Evolutionary conservation across 2,329 filamentous ascomycete genomes (phyloP), one percentile per base, ranked within the genome.

Genomic region (Colletotrichum liriopes): DNA sequence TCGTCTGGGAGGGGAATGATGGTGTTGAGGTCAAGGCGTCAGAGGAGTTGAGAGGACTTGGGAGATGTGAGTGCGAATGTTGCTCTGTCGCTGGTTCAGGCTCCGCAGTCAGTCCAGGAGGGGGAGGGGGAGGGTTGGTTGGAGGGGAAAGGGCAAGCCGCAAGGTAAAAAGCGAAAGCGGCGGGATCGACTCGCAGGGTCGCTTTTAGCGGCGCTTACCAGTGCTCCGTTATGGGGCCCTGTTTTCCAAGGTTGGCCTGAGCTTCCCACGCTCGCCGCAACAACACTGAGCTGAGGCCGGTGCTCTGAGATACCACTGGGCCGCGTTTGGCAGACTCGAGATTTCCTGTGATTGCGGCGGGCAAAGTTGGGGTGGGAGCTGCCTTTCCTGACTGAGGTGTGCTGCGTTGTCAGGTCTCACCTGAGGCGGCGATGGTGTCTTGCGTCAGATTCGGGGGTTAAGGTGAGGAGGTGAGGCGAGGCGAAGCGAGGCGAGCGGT

Each of bases 131-230:
- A 41, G 39, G 51, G 43, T 37, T 51, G 68, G 64, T 56, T 63
- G 68, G 68, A 68, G 58, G 63, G 67, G 55, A 47, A 55, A 67
- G 56, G 56, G 68, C 54, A 51, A 60, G 62, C 18, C 51, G 29
- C 51, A 43, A 37, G 26, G 37, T 43, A 14, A 56, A 55, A 54
- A 49, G 9, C 32, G 43, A 54, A 65, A 54, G 45, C 45, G 67
- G 61, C 62, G 37, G 67, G 54, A 59, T 59, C 67, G 69, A 72
- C 64, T 72, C 43, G 45, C 69, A 72, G 69, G 69, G 69, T 69
- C 65, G 65, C 49, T 72, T 67, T 43, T 64, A 72, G 69, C 45
- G 58, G 59, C 65, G 69, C 65, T 72, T 69, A 69, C 59, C 65
- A 59, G 65, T 12, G 43, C 35, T 67, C 41, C 20, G 64, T 18